These are phyloP conservation scores for Pilaira anomala DNA, from an alignment of 192 early-diverging fungal genomes.

Conservation along the genomic window DNA sequence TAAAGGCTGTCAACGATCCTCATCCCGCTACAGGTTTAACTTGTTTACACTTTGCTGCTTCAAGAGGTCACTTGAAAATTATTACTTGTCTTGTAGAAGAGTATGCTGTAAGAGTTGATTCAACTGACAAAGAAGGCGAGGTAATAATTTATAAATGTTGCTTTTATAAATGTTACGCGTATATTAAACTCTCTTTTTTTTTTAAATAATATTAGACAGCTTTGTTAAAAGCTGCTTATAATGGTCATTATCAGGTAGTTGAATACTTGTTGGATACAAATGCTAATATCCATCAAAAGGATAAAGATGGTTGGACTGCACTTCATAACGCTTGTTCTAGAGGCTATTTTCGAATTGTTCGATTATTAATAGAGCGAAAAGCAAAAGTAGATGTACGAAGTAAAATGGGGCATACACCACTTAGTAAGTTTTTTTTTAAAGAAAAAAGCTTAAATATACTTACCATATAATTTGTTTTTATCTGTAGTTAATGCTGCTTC, in stretches of 20 bases:
- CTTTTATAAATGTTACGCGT: too few species aligned
- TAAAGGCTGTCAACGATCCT: constrained; percentile 46
- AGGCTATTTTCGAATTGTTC: constrained; percentile 50
- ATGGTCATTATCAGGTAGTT: constrained; percentile 55
- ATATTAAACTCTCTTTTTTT: neutral
- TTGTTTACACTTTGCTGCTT: constrained; percentile 58
- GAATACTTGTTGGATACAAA: constrained; percentile 49
- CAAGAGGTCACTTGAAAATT: constrained; percentile 54
- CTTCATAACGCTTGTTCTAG: constrained; percentile 68
- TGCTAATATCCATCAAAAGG: constrained; percentile 56
- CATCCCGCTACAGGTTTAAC: constrained; percentile 55
- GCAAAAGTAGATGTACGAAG: constrained; percentile 55
- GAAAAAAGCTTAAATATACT: too few species aligned
- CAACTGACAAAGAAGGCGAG: constrained; percentile 65
- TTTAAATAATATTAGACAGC: too few species aligned
- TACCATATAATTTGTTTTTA: neutral
- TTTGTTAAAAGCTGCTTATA: constrained; percentile 63
- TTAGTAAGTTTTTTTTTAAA: constrained; percentile 39
- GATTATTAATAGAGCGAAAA: constrained; percentile 51
- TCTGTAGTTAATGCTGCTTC: constrained; percentile 62
- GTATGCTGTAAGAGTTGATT: constrained; percentile 56
- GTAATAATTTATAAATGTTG: constrained; percentile 33
- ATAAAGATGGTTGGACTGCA: constrained; percentile 72
- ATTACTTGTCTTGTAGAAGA: constrained; percentile 56
- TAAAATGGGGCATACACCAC: constrained; percentile 61